Percentiles rank a stretch among this genome's conserved stretches.
Evolutionary conservation across 495 filamentous ascomycete genomes (phyloP).

Genomic region (Penicillium longicatenatum): DNA sequence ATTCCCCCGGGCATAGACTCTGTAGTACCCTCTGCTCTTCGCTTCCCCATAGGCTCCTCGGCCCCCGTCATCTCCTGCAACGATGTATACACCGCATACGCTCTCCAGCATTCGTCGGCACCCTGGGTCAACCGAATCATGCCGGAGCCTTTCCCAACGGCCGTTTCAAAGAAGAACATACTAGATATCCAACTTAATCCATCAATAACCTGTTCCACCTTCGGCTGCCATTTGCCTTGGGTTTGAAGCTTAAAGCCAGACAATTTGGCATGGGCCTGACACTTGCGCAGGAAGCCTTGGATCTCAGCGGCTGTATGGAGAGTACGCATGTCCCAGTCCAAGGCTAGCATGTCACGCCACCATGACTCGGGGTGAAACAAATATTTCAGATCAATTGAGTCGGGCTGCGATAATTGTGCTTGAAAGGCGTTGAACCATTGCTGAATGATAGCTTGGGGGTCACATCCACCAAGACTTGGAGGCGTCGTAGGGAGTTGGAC

Average conservation of each 20-base stretch:
- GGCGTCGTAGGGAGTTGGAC: slow-evolving; percentile 36
- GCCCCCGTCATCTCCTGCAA: slow-evolving; percentile 53
- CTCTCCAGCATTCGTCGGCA: slow-evolving; percentile 56
- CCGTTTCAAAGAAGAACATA: slow-evolving; percentile 54
- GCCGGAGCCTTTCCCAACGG: slow-evolving; percentile 58
- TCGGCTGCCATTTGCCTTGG: slow-evolving; percentile 42
- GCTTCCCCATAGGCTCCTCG: slow-evolving; percentile 52
- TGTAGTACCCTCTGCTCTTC: slow-evolving; percentile 53
- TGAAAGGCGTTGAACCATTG: slow-evolving; percentile 40
- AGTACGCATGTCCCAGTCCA: slow-evolving; percentile 62
- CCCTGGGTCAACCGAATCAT: slow-evolving; percentile 55
- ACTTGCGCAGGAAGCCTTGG: slow-evolving; percentile 42
- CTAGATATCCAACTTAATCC: slow-evolving; percentile 52
- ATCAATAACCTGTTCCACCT: slow-evolving; percentile 42
- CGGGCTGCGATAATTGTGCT: slow-evolving; percentile 22
- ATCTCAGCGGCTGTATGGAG: slow-evolving; percentile 53
- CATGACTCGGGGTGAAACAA: slow-evolving; percentile 60
- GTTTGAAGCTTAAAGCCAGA: slow-evolving; percentile 43
- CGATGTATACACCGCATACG: slow-evolving; percentile 64
- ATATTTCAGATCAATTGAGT: slow-evolving; percentile 13
- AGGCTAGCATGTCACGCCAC: slow-evolving; percentile 64
- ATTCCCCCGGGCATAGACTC: slow-evolving; percentile 61
- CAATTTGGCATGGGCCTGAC: slow-evolving; percentile 36
- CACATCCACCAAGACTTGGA: slow-evolving; percentile 10
- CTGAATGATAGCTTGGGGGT: slow-evolving; percentile 33